Evolutionary conservation across 225 moss, liverwort and hornwort genomes (phyloP), one percentile per base, ranked within the genome.

Genomic region (Bryum argenteum): DNA sequence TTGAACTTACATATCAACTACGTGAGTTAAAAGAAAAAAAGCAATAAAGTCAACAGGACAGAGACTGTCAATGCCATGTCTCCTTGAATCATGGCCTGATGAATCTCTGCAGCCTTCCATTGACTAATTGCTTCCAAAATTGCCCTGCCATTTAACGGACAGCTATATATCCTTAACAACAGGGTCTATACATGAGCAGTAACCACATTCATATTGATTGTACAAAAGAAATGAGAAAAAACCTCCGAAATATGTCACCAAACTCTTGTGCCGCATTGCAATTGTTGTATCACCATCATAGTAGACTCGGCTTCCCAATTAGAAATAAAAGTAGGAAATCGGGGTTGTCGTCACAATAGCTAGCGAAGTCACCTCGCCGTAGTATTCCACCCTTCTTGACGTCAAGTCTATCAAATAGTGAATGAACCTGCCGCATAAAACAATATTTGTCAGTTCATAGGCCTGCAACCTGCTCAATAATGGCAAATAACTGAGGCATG

Each of bases 311-410:
- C 75, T 82, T 89, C 47, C 86, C 90, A 62, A 97, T 88, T 77
- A 97, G 60, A 83, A 97, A 93, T 19, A 97, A 43, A 16, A 90
- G 89, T 22, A 93, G 72, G 58, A 87, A 97, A 72, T 91, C 96
- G 59, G 96, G 91, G 56, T 93, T 90, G 68, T 77, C 85, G 69
- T 91, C 89, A 61, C 91, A 80, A 69, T 88, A 97, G 71, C 54
- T 72, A 48, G 67, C 72, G 65, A 97, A 93, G 67, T 91, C 96
- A 74, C 78, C 82, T 73, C 66, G 79, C 50, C 79, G 85, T 45
- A 97, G 79, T 33, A 80, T 77, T 71, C 93, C 93, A 72, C 84
- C 86, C 77, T 86, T 87, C 70, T 85, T 90, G 2, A 78, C 24
- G 72, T 93, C 96, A 53, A 97, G 63, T 77, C 60, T 89, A 70